Percentiles rank a stretch among this genome's conserved stretches.
Conservation (phyloP, 768 basidiomycete genomes). For the Cystobasidium onofrii region DNA sequence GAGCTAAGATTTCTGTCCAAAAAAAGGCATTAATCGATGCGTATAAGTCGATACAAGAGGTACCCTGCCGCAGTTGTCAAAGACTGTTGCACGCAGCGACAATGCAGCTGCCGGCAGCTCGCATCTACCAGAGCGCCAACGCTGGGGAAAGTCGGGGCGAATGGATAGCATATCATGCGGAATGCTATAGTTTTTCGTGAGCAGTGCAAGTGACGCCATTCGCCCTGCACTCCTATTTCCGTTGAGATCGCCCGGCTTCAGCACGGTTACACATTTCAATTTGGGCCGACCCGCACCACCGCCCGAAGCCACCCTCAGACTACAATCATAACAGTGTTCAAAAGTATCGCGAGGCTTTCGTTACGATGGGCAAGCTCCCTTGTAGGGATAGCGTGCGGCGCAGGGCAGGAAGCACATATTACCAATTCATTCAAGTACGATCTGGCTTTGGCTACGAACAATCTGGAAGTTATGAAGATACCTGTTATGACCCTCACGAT, state of each 20-base stretch:
- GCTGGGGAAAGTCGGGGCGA: background rate
- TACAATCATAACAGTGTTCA: no score
- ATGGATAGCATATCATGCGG: background rate
- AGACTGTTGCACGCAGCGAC: background rate
- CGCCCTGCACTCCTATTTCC: background rate
- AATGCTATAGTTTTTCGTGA: background rate
- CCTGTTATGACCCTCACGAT: background rate
- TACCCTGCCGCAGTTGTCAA: background rate
- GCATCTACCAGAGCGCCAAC: background rate
- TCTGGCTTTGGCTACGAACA: background rate
- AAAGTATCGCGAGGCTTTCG: no score
- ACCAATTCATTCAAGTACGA: no score
- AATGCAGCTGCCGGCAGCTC: conserved; percentile 1
- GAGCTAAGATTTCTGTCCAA: background rate
- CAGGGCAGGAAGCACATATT: no score
- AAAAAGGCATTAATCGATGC: background rate
- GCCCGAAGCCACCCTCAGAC: no score
- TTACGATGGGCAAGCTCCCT: background rate
- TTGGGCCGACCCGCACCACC: background rate
- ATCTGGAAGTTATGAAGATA: background rate
- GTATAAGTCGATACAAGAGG: background rate
- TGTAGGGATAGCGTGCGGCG: background rate
- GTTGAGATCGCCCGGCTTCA: background rate
- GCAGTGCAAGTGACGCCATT: background rate
- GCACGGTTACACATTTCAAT: background rate